phyloP scores from a whole-genome alignment of 2,329 filamentous ascomycete species.

The Scopulariopsis brevicaulis region DNA sequence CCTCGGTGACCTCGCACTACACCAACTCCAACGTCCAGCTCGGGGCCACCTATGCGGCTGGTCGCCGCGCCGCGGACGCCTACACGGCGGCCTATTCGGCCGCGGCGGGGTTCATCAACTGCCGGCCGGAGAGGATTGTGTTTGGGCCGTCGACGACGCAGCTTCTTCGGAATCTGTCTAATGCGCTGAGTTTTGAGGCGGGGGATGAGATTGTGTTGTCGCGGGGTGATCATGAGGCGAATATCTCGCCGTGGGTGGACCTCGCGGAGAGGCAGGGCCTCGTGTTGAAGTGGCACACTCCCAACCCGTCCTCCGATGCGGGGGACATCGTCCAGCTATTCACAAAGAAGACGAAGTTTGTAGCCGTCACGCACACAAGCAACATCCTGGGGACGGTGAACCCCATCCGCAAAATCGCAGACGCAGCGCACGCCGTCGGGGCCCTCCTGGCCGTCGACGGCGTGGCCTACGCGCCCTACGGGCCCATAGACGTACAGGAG shows the following conservation, averaged over 20 bases:
- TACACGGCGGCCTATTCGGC: conserved; percentile 51
- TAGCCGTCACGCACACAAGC: conserved; percentile 62
- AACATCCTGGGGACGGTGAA: conserved; percentile 66
- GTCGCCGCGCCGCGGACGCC: conserved; percentile 44
- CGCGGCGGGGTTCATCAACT: conserved; percentile 61
- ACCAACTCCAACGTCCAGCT: conserved; percentile 62
- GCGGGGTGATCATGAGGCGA: conserved; percentile 66
- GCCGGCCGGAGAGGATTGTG: conserved; percentile 54
- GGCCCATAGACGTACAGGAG: conserved; percentile 54
- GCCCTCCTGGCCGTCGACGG: conserved; percentile 63
- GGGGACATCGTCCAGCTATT: conserved; percentile 48
- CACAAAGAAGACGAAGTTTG: conserved; percentile 52
- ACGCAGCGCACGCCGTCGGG: conserved; percentile 33
- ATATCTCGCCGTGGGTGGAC: conserved; percentile 62
- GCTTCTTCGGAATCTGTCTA: conserved; percentile 60
- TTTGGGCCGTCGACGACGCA: conserved; percentile 67
- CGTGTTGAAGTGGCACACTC: conserved; percentile 57
- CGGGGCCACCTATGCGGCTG: conserved; percentile 55
- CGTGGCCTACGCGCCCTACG: conserved; percentile 66
- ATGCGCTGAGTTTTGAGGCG: conserved; percentile 30
- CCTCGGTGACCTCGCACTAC: conserved; percentile 56
- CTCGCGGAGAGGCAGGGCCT: conserved; percentile 51
- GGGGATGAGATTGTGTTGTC: conserved; percentile 62
- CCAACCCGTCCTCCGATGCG: conserved; percentile 23
- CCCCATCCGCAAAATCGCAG: conserved; percentile 43